These are phyloP conservation scores for Hagleromyces aurorensis DNA, from an alignment of 805 yeast genomes.

Conservation along the genomic window DNA sequence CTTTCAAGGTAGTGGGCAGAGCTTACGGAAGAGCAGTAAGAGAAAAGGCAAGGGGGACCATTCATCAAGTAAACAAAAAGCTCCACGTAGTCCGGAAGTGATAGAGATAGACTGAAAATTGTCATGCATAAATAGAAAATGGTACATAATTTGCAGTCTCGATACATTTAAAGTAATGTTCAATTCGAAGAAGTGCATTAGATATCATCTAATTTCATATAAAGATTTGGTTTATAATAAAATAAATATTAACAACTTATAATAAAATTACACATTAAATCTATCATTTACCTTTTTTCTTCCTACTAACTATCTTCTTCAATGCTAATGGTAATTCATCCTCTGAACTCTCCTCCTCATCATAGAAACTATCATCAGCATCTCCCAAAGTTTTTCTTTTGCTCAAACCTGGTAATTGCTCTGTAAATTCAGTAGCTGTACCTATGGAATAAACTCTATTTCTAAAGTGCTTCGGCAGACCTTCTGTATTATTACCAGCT, in stretches of 20 bases:
- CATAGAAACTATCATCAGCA: constrained; percentile 11
- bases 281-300: constrained; percentile 4
- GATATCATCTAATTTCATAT: background rate
- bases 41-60: constrained; percentile 52
- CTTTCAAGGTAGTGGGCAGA: constrained; percentile 67
- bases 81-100: constrained; percentile 62
- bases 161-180: too few species aligned
- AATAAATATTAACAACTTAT: background rate
- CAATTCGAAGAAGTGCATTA: constrained; percentile 1
- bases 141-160: too few species aligned
- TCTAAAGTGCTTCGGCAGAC: constrained; percentile 28
- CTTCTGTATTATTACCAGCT: constrained; percentile 8
- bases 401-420: constrained; percentile 6
- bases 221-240: background rate
- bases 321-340: constrained; percentile 35
- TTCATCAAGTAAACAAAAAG: constrained; percentile 52
- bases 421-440: constrained; percentile 22
- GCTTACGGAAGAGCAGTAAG: constrained; percentile 62
- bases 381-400: constrained; percentile 26
- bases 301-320: constrained; percentile 31
- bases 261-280: background rate
- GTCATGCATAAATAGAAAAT: background rate
- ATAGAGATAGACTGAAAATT: constrained; percentile 59
- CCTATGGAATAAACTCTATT: constrained; percentile 33
- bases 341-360: constrained; percentile 12